Evolutionary conservation across 257 asterid species (phyloP), one percentile per base, ranked within the genome.

Genomic region (Eustoma russellianum): DNA sequence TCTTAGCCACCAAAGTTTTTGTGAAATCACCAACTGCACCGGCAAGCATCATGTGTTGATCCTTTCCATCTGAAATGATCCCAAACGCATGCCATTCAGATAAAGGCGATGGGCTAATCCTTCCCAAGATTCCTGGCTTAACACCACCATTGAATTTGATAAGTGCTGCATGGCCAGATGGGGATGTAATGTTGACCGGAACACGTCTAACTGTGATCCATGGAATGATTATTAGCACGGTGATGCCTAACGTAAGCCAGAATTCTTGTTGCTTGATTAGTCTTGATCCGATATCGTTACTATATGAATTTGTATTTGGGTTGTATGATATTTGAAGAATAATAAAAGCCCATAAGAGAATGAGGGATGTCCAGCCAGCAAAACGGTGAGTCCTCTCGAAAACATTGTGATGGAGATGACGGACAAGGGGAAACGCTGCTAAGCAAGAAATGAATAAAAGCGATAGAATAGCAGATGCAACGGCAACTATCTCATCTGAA

Each of bases 11-110:
- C n/a, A 77, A 65, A 2, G 84, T 62, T 46, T 60, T 71, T 1
- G 88, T 80, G 67, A 77, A 80, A 67, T 80, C 84, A 1, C 88
- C 82, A 5, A 80, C 88, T 0, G 88, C 88, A 7, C 88, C 85
- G 9, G 88, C 88, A 5, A 80, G 62, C 76, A 80, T 80, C 82
- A 72, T 72, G 74, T 74, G 88, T 8, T 74, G 76, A 1, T 45
- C 61, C 48, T 77, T 69, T 34, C 75, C 73, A 62, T 77, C 84
- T 0, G 88, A 80, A 1, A 80, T 77, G 0, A 80, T 80, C 6
- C 88, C 85, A 53, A 80, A 80, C 0, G 88, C 85, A 50, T 80
- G 88, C 88, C 88, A 80, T 43, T 80, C 88, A 2, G 88, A 80
- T 5, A 72, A 62, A 3, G 88, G 85, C 0, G 88, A 80, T 1